These are phyloP conservation scores for Neurospora sp. DNA, from an alignment of 495 filamentous ascomycete genomes.

Conservation along the genomic window DNA sequence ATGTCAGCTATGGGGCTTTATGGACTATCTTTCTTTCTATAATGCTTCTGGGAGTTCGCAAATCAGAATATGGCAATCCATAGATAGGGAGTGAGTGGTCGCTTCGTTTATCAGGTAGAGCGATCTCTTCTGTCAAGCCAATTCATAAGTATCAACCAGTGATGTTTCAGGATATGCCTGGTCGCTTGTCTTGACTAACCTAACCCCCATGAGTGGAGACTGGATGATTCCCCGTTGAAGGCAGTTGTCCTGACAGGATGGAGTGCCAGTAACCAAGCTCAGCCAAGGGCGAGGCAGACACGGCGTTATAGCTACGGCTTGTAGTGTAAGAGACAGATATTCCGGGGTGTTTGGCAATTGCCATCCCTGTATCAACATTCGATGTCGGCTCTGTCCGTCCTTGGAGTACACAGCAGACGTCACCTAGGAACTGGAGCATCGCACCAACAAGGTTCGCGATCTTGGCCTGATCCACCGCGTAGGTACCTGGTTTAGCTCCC, in stretches of 20 bases:
- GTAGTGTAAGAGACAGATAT: background rate
- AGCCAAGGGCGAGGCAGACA: background rate
- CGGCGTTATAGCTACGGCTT: background rate
- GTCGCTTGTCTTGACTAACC: background rate
- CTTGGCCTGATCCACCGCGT: background rate
- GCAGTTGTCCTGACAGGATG: background rate
- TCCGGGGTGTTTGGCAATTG: background rate
- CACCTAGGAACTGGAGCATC: background rate
- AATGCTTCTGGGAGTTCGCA: background rate
- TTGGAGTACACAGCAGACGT: background rate
- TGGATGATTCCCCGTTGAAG: background rate
- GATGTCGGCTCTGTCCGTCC: background rate
- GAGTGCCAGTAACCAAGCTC: background rate
- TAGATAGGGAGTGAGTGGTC: background rate
- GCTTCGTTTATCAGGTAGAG: background rate
- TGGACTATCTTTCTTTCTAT: background rate
- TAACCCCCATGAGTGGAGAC: background rate
- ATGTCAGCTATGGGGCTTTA: background rate
- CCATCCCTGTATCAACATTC: background rate
- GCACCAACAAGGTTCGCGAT: background rate
- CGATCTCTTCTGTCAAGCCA: background rate
- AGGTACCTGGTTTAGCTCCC: background rate
- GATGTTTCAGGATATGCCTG: background rate
- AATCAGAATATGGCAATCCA: background rate
- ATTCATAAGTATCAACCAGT: background rate